phyloP scores from a whole-genome alignment of 2,329 filamentous ascomycete genomes.

The Ceratocystis eucalypticola region DNA sequence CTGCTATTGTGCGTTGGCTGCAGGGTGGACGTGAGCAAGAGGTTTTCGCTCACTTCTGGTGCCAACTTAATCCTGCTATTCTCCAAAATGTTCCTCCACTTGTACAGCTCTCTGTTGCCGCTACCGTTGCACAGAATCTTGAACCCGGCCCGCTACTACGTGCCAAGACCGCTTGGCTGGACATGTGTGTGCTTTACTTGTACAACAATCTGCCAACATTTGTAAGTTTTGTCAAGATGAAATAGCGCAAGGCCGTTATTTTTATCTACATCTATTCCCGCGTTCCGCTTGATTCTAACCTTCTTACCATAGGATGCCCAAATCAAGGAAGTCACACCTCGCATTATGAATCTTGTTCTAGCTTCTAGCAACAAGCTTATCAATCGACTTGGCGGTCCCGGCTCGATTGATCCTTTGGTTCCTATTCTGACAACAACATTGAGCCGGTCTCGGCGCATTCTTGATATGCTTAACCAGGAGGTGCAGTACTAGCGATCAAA shows the following conservation, averaged over 20 bases:
- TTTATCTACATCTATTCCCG: not conserved
- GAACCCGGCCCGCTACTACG: constrained; percentile 38
- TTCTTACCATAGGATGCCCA: constrained; percentile 35
- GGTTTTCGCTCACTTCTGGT: constrained; percentile 39
- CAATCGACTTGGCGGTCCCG: constrained; percentile 31
- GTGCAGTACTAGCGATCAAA: constrained; percentile 7
- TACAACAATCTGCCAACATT: constrained; percentile 34
- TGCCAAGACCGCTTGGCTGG: constrained; percentile 47
- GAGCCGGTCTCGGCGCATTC: constrained; percentile 25
- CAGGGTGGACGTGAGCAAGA: constrained; percentile 49
- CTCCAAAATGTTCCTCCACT: constrained; percentile 46
- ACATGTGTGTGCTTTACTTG: constrained; percentile 44
- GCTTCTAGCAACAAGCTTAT: constrained; percentile 40
- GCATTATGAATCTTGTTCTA: constrained; percentile 42
- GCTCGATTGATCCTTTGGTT: constrained; percentile 35
- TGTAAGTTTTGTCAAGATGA: constrained; percentile 31
- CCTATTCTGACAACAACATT: constrained; percentile 35
- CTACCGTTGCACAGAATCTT: constrained; percentile 48
- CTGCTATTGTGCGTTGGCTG: constrained; percentile 53
- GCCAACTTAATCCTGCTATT: constrained; percentile 27
- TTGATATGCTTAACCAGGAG: constrained; percentile 21
- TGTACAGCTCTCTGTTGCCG: constrained; percentile 49
- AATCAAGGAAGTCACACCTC: constrained; percentile 42
- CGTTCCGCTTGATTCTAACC: constrained; percentile 22
- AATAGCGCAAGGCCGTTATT: not conserved